phyloP scores from a whole-genome alignment of 345 rosid species.

The thale cress (Arabidopsis thaliana) region TAIR10.1 NC_003071.7:7855501-7856000 shows the following conservation, averaged over 20 bases:
- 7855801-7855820: too few species aligned
- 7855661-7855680: background rate
- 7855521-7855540: constrained; percentile 12
- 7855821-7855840: too few species aligned
- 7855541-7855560: constrained; percentile 8
- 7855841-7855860: too few species aligned
- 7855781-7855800: background rate
- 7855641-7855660: background rate
- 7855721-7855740: background rate
- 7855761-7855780: background rate
- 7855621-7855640: background rate
- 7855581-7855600: background rate
- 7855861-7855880: too few species aligned
- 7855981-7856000: constrained; percentile 25
- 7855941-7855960: constrained; percentile 8
- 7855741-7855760: background rate
- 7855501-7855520: constrained; percentile 9
- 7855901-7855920: constrained; percentile 17
- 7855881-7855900: too few species aligned
- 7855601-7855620: background rate
- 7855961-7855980: constrained; percentile 26
- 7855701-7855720: background rate
- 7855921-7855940: constrained; percentile 26
- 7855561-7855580: background rate
- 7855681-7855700: background rate